Evolutionary conservation across 1,284 basidiomycete species (phyloP).

Genomic region (Ganoderma lucidum): DNA sequence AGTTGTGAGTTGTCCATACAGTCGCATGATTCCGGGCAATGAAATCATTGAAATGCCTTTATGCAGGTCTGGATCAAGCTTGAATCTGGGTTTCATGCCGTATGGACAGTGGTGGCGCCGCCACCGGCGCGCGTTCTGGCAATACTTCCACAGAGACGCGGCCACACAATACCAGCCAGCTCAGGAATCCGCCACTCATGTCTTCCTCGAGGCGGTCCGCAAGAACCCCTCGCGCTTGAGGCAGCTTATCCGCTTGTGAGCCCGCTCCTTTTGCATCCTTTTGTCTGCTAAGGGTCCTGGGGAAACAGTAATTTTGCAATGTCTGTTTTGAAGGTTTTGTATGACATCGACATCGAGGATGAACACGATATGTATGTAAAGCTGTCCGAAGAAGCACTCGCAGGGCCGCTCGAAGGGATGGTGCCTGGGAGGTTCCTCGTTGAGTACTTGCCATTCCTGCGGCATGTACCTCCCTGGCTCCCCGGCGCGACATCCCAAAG

Average conservation of each 20-base stretch:
- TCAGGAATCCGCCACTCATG: neutral
- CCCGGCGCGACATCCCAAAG: no score
- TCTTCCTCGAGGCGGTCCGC: conserved; percentile 6
- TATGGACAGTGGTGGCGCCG: conserved; percentile 32
- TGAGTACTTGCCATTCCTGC: no score
- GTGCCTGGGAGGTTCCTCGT: no score
- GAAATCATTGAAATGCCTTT: neutral
- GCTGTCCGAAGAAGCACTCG: no score
- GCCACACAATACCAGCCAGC: neutral
- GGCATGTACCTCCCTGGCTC: no score
- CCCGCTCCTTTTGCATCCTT: neutral
- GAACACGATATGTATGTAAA: no score
- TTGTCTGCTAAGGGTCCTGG: neutral
- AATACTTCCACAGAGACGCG: neutral
- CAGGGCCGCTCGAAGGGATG: no score
- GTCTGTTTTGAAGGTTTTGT: no score
- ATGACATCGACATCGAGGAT: no score
- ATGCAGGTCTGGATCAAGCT: neutral
- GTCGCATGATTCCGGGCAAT: neutral
- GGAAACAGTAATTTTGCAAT: neutral
- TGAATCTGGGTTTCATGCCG: conserved; percentile 23
- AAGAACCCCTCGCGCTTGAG: neutral
- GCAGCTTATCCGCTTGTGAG: conserved; percentile 17
- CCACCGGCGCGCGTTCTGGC: conserved; percentile 31
- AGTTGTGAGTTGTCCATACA: neutral